phyloP scores from a whole-genome alignment of 345 rosid genomes.

The Dipteronia dyeriana region DNA sequence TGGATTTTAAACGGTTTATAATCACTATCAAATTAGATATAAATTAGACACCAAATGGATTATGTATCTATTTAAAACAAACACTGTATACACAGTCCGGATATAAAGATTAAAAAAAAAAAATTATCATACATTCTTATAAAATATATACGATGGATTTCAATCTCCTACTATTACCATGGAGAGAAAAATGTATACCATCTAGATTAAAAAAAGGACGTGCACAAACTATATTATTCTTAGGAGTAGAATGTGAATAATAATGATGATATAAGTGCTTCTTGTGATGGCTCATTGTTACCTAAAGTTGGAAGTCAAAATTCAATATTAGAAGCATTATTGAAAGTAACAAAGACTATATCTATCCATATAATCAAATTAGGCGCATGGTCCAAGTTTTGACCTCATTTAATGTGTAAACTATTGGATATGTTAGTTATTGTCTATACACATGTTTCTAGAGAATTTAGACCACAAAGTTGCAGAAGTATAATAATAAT shows the following conservation, averaged over 20 bases:
- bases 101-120: too few species aligned
- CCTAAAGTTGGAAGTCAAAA: constrained; percentile 8
- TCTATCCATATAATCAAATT: background rate
- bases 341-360: background rate
- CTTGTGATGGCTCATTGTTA: background rate
- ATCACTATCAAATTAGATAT: background rate
- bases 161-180: too few species aligned
- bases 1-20: background rate
- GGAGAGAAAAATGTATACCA: too few species aligned
- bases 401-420: constrained; percentile 6
- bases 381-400: background rate
- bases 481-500: background rate
- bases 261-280: background rate
- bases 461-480: background rate
- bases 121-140: too few species aligned
- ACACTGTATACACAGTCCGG: accelerated
- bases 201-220: too few species aligned
- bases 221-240: background rate
- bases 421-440: background rate
- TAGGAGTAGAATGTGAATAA: background rate
- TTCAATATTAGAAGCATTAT: background rate
- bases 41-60: too few species aligned
- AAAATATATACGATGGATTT: too few species aligned
- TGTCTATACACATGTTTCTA: background rate
- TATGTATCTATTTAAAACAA: too few species aligned